A percentile compares a stretch with the other conserved stretches of the same genome.
phyloP scores from a whole-genome alignment of 306 rosid species.

The Cucurbita maxima region DNA sequence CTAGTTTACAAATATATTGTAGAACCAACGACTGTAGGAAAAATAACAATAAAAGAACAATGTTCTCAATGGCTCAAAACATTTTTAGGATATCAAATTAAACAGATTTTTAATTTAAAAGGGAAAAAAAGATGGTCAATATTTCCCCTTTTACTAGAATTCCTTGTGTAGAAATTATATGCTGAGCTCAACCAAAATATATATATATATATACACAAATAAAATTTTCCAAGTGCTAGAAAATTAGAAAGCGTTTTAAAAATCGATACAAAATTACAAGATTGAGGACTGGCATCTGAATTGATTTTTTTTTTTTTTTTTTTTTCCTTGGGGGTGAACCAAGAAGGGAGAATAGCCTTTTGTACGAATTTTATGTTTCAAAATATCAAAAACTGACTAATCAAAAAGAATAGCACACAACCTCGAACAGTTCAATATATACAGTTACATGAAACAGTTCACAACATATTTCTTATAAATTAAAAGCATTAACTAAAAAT shows the following conservation, averaged over 20 bases:
- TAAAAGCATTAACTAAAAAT: background rate
- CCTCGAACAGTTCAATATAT: background rate
- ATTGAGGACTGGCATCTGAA: too few species aligned
- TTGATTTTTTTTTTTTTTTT: too few species aligned
- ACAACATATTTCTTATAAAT: background rate
- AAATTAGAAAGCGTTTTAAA: too few species aligned
- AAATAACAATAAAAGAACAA: background rate
- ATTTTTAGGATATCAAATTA: background rate
- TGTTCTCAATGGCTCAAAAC: background rate
- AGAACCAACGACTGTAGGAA: background rate
- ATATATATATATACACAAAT: too few species aligned
- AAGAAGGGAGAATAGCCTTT: background rate
- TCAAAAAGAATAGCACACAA: background rate
- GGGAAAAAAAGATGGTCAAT: too few species aligned
- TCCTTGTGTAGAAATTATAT: too few species aligned
- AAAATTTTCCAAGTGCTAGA: too few species aligned
- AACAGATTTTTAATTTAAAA: too few species aligned
- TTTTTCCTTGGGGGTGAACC: too few species aligned
- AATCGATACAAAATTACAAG: too few species aligned
- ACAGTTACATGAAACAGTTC: background rate
- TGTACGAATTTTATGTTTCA: background rate
- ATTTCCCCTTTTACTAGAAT: too few species aligned
- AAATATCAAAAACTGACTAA: background rate
- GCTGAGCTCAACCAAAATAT: too few species aligned
- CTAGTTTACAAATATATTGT: background rate